phyloP scores from a whole-genome alignment of 2,329 filamentous ascomycete species.

The Metarhizium sp. region DNA sequence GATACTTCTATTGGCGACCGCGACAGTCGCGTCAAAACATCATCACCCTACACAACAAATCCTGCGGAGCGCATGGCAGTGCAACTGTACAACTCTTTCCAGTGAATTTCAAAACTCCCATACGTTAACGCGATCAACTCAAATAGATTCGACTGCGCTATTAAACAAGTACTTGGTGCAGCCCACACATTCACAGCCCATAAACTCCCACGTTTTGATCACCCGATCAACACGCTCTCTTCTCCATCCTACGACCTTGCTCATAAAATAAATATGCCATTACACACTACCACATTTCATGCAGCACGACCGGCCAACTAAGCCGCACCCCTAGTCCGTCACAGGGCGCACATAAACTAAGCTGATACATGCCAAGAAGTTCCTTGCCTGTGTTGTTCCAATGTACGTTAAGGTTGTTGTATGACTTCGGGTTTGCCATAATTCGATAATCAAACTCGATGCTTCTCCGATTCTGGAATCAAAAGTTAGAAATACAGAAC shows the following conservation, averaged over 20 bases:
- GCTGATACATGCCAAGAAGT: background rate
- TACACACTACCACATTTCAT: background rate
- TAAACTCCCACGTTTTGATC: background rate
- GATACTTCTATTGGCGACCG: background rate
- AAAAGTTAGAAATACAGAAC: constrained; percentile 16
- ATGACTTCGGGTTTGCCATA: background rate
- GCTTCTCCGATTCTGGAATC: constrained; percentile 34
- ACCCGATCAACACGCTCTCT: background rate
- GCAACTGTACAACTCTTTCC: background rate
- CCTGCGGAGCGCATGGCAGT: background rate
- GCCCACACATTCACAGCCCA: background rate
- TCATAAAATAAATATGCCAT: background rate
- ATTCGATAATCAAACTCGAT: constrained; percentile 25
- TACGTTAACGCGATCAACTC: background rate
- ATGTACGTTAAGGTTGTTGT: background rate
- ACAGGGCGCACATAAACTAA: background rate
- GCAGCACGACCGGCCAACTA: background rate
- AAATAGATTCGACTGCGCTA: background rate
- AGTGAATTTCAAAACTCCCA: background rate
- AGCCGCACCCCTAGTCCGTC: background rate
- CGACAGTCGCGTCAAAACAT: background rate
- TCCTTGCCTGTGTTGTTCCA: constrained; percentile 3
- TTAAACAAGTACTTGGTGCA: background rate
- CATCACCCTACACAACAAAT: background rate
- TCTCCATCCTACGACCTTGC: background rate